Base-by-base conservation (phyloP, 2,329 filamentous ascomycete species). In the Aspergillus sp. region DNA sequence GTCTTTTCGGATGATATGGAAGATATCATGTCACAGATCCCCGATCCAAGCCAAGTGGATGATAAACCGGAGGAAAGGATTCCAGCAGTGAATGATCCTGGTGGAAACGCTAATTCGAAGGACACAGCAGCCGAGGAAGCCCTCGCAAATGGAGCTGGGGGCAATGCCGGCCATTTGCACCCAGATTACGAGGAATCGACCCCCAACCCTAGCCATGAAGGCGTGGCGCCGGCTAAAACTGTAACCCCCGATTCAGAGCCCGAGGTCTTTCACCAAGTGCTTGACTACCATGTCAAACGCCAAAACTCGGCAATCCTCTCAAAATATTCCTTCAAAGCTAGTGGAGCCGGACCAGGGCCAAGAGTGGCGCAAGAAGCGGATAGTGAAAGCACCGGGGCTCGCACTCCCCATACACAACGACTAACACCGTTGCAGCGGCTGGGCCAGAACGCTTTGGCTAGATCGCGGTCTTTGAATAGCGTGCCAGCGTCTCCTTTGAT, bases 1-100 rank as follows among this genome's bases (percentile, higher is more conserved):
- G 77, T 84, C 4, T 83, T 79, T 64, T 83, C 81, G 1, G 82
- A 84, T 63, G 80, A 83, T 61, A 74, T 78, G 4, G 79, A 82
- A 59, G 78, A 81, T 30, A 78, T 78, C 7, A 79, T 82, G 73
- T 68, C 77, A 4, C 74, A 72, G 52, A 68, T 82, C 40, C 72
- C 76, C 8, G 75, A 81, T 61, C 64, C 69, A 20, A 45, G 37
- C 22, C 56, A 62, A 27, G n/a, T 44, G 15, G 4, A 52, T 15
- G n/a, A 42, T 8, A 39, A 30, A 6, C 37, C 49, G 15, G 50
- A 20, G 9, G 34, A 46, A 17, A 17, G 37, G 13, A 19, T 8
- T 12, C 13, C 20, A 27, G 5, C 41, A 13, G 3, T 8, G 15
- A 20, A 27, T n/a, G 22, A n/a, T 3, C 3, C 44, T 24, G 30